A percentile compares a stretch with the other conserved stretches of the same genome.
These are phyloP conservation scores for Leishmania guyanensis DNA, from an alignment of 208 protist genomes.

Conservation along the genomic window DNA sequence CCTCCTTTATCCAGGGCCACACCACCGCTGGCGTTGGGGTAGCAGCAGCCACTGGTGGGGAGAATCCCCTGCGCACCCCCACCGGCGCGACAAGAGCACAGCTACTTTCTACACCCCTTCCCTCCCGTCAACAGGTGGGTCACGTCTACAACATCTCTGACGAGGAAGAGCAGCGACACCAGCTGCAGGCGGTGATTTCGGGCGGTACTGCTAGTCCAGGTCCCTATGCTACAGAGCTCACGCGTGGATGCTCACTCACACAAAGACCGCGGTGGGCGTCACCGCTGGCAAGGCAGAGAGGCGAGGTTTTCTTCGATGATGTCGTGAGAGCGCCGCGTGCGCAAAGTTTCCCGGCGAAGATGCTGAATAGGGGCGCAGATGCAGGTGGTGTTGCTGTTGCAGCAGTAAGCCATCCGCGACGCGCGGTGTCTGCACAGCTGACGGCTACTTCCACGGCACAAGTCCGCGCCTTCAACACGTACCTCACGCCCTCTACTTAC, in stretches of 20 bases:
- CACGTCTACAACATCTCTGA: constrained; percentile 13
- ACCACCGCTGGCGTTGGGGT: background rate
- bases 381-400: background rate
- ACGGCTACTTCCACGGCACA: background rate
- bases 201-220: background rate
- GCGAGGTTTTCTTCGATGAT: constrained; percentile 9
- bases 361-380: background rate
- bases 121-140: background rate
- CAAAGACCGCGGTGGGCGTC: background rate
- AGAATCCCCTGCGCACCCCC: background rate
- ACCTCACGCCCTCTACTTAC: background rate
- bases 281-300: background rate
- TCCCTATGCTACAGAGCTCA: background rate
- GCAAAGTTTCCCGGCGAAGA: background rate
- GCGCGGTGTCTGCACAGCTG: background rate
- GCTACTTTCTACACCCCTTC: background rate
- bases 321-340: background rate
- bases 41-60: background rate
- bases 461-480: background rate
- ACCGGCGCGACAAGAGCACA: background rate
- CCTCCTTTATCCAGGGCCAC: constrained; percentile 1
- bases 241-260: background rate
- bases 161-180: background rate
- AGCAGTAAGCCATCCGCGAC: background rate
- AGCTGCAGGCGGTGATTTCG: background rate